phyloP scores from a whole-genome alignment of 2,329 filamentous ascomycete species.

The Claviceps digitariae region DNA sequence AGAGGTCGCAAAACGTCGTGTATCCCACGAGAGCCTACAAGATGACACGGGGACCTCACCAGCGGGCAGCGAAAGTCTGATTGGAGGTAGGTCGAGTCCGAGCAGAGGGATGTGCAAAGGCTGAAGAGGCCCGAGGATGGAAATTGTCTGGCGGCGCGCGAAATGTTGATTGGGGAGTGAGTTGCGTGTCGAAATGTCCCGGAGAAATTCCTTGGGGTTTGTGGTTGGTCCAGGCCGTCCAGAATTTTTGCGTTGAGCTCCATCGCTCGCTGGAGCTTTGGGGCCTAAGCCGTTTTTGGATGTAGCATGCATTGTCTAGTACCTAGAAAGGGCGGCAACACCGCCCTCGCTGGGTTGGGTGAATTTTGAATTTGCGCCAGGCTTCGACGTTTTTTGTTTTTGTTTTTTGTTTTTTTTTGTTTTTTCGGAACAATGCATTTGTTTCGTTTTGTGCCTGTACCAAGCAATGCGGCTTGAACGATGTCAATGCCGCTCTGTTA shows the following conservation, averaged over 20 bases:
- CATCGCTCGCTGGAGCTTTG: constrained; percentile 20
- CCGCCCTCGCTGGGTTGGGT: background rate
- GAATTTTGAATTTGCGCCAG: background rate
- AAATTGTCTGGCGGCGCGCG: constrained; percentile 13
- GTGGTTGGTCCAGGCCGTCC: constrained; percentile 15
- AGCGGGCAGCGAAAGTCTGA: background rate
- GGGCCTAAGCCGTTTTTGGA: constrained; percentile 20
- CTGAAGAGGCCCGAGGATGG: constrained; percentile 1
- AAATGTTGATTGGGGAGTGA: constrained; percentile 18
- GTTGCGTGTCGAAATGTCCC: constrained; percentile 14
- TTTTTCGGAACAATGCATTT: too few relatives aligned
- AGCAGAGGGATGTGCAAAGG: constrained; percentile 9
- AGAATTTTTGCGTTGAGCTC: constrained; percentile 31
- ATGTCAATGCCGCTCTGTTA: background rate
- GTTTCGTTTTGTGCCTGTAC: too few relatives aligned
- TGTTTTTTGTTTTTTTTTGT: background rate
- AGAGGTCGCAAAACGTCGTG: constrained; percentile 3
- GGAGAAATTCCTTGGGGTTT: constrained; percentile 23
- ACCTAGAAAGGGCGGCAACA: too few relatives aligned
- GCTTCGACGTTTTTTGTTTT: too few relatives aligned
- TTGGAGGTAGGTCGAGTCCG: constrained; percentile 6
- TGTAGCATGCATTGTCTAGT: background rate
- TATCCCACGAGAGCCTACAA: background rate
- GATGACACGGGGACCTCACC: constrained; percentile 1
- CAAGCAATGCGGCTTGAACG: background rate